Evolutionary conservation across 768 basidiomycete genomes (phyloP).

Genomic region (Lentinula guzmanii): DNA sequence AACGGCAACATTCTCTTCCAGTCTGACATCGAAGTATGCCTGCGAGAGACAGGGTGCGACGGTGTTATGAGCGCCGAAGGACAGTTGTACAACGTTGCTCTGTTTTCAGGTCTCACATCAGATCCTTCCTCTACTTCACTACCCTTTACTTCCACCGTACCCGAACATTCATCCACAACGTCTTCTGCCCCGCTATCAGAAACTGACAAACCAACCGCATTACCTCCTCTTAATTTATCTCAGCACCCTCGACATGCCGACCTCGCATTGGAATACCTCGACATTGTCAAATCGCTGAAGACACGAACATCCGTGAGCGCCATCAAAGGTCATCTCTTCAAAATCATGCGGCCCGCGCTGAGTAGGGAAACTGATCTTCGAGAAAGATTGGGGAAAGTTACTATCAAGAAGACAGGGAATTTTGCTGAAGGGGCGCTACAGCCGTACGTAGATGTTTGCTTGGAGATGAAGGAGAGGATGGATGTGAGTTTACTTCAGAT

Average conservation of each 20-base stretch:
- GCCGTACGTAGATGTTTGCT: conserved; percentile 47
- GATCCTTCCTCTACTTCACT: background rate
- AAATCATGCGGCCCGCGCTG: conserved; percentile 79
- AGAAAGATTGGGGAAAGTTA: conserved; percentile 56
- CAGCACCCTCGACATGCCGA: conserved; percentile 53
- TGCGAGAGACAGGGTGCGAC: conserved; percentile 82
- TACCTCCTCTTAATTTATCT: conserved; percentile 26
- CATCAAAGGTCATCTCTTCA: conserved; percentile 91
- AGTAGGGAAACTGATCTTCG: conserved; percentile 63
- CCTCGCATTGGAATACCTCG: conserved; percentile 83
- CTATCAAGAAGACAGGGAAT: conserved; percentile 13
- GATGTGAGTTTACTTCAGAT: conserved; percentile 31
- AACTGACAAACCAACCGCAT: background rate
- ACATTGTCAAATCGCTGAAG: conserved; percentile 63
- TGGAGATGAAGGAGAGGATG: conserved; percentile 56
- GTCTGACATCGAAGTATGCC: conserved; percentile 74
- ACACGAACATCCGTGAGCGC: conserved; percentile 70
- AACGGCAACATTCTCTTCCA: conserved; percentile 94
- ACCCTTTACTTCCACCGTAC: conserved; percentile 1
- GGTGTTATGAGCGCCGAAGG: conserved; percentile 96
- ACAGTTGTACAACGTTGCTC: conserved; percentile 84
- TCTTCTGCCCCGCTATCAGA: conserved; percentile 12
- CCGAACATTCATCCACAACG: background rate
- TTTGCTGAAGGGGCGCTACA: conserved; percentile 22
- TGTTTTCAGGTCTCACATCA: conserved; percentile 45